Conservation (phyloP, 768 basidiomycete species). For the Russula compacta region DNA sequence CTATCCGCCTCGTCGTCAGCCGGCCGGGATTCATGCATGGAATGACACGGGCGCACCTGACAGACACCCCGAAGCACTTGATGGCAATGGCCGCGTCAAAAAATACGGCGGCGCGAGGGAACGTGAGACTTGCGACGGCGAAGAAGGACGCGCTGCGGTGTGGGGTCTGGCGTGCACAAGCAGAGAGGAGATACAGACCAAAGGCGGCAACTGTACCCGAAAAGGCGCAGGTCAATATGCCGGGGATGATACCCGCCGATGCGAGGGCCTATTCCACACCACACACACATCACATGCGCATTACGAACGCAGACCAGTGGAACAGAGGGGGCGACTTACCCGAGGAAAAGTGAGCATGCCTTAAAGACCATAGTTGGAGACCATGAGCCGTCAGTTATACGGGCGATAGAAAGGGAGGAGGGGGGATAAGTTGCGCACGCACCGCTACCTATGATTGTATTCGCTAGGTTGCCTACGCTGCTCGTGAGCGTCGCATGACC, state of each 20-base stretch:
- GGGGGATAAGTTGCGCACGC: constrained; percentile 20
- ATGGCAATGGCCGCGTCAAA: constrained; percentile 93
- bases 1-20: constrained; percentile 30
- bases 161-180: constrained; percentile 69
- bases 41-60: constrained; percentile 47
- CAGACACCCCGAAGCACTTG: constrained; percentile 95
- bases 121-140: constrained; percentile 75
- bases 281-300: not conserved
- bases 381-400: not conserved
- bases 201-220: constrained; percentile 72
- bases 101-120: constrained; percentile 77
- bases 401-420: not conserved
- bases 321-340: constrained; percentile 33
- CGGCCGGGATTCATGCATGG: not conserved
- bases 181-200: constrained; percentile 81
- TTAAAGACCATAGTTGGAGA: constrained; percentile 27
- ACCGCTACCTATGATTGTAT: constrained; percentile 92
- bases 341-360: constrained; percentile 87
- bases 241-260: constrained; percentile 82
- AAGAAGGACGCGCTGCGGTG: constrained; percentile 79
- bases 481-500: constrained; percentile 64
- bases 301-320: not conserved
- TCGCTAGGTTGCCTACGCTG: constrained; percentile 70
- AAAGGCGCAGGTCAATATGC: constrained; percentile 77
- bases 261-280: constrained; percentile 62